Base-by-base conservation (phyloP, 2,329 filamentous ascomycete species). In the Magnaporthales sp. region DNA sequence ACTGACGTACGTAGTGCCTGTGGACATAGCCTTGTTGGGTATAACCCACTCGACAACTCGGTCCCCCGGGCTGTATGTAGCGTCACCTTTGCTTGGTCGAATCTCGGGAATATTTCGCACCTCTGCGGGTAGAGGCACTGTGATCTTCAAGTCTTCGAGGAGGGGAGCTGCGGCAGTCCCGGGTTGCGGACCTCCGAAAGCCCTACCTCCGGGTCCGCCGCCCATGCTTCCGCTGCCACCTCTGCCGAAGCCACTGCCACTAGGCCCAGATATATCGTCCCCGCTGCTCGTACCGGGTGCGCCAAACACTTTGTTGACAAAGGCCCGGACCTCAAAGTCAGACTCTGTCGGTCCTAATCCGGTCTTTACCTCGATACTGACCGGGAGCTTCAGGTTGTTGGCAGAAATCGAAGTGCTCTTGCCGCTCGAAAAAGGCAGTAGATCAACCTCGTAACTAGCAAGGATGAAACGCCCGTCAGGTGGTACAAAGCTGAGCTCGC, bases 401-500 rank as follows among this genome's bases (percentile, higher is more conserved):
- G 82, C 80, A 66, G 78, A 84, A 1, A 86, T 77, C 66, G 79
- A 84, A 22, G 84, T 81, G 65, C 82, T 81, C 71, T 85, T 84
- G 24, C 84, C 81, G 70, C 81, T 83, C 19, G 88, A 84, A 64
- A 90, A 86, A 0, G 93, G 93, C 13, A 98, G 81, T 26, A 99
- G 79, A 76, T 99, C 92, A 24, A 96, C 92, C 76, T 97, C 94
- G 74, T 99, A 99, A 26, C 93, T 93, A 32, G 93, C 93, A 22
- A 99, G 83, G 56, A 97, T 91, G 75, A 98, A 99, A 60, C 92
- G 87, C 32, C 95, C 95, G 75, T 99, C 95, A 0, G 95, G 95
- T 1, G 95, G 95, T 13, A 99, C 87, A 73, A 99, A 99, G 74
- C 92, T 96, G n/a, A 99, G 81, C 70, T 97, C 91, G 3, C 95